Evolutionary conservation across 192 early-diverging fungal species (phyloP), one percentile per base, ranked within the genome.

Genomic region (Linnemannia elongata): DNA sequence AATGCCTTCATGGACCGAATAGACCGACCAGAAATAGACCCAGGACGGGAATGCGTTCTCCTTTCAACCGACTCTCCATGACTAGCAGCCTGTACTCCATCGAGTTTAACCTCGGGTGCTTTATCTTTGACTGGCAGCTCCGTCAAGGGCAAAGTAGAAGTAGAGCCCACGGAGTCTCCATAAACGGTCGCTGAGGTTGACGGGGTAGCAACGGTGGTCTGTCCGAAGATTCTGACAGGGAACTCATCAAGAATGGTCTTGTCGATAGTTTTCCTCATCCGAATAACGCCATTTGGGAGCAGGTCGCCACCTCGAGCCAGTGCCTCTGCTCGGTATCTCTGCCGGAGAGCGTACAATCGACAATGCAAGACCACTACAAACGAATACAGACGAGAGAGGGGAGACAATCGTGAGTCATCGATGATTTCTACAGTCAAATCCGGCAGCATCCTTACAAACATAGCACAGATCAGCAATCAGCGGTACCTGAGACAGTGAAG

Each of bases 401-500:
- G 38, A 15, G 27, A 72, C 18, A 5, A 22, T 27, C 60, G 12
- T 66, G 60, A 66, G 12, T 66, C 30, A 66, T 30, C 60, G 10
- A 66, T 66, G 60, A 66, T 35, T 9, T 12, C 18, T 71, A 38
- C 69, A 71, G 38, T 17, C 69, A 33, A 15, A 38, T 0, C 18
- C 38, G 33, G 42, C 15, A 22, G 33, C 27, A 22, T 35, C 30
- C 33, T 13, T 30, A 33, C n/a, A 35, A 30, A 49, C 2, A 20
- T 20, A 52, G 49, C 15, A 52, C 20, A 20, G 15, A 35, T 22
- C 20, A 45, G n/a, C 18, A 24, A 41, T 1, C 13, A 36, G 44
- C 44, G 68, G 44, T 87, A 87, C 85, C 79, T 71, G 85, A 87
- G 39, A 87, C 72, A 38, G 76, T 66, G 38, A 87, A 81, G 44